phyloP scores from a whole-genome alignment of 768 basidiomycete genomes.

The Podaxis sp. region DNA sequence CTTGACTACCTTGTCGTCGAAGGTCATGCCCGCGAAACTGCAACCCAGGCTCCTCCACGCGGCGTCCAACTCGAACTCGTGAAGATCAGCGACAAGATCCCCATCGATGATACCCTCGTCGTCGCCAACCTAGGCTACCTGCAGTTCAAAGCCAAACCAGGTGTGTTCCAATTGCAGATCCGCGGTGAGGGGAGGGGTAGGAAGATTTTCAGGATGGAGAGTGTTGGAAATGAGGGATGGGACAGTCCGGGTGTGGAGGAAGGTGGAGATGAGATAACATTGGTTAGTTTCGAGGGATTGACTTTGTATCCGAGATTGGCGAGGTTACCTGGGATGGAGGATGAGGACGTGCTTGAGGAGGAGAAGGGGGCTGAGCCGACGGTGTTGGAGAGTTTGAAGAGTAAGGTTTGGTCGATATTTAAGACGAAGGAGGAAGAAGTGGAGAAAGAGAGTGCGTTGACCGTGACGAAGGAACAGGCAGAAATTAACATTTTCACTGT shows the following conservation, averaged over 20 bases:
- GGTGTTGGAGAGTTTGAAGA: constrained; percentile 44
- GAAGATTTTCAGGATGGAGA: constrained; percentile 80
- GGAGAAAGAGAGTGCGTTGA: constrained; percentile 17
- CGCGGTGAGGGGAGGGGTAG: constrained; percentile 70
- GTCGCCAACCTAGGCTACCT: constrained; percentile 95
- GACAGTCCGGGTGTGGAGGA: constrained; percentile 67
- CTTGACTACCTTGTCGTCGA: constrained; percentile 92
- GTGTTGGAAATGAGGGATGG: constrained; percentile 89
- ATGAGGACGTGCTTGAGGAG: constrained; percentile 72
- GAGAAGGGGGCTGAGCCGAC: constrained; percentile 32
- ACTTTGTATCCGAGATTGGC: constrained; percentile 82
- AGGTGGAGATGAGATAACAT: constrained; percentile 70
- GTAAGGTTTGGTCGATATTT: constrained; percentile 47
- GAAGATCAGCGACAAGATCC: constrained; percentile 32
- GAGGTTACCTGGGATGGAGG: constrained; percentile 75
- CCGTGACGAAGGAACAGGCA: constrained; percentile 51
- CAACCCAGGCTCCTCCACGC: constrained; percentile 69
- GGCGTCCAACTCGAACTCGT: constrained; percentile 89
- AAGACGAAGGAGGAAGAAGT: constrained; percentile 26
- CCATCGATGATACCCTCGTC: constrained; percentile 85
- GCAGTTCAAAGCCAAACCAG: constrained; percentile 93
- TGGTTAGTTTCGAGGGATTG: constrained; percentile 89
- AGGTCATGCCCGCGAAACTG: constrained; percentile 84
- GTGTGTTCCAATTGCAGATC: constrained; percentile 81
- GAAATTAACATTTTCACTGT: constrained; percentile 99